Percentiles rank a stretch among this genome's conserved stretches.
Evolutionary conservation across 495 filamentous ascomycete species (phyloP).

Genomic region (Neohortaea acidophila): DNA sequence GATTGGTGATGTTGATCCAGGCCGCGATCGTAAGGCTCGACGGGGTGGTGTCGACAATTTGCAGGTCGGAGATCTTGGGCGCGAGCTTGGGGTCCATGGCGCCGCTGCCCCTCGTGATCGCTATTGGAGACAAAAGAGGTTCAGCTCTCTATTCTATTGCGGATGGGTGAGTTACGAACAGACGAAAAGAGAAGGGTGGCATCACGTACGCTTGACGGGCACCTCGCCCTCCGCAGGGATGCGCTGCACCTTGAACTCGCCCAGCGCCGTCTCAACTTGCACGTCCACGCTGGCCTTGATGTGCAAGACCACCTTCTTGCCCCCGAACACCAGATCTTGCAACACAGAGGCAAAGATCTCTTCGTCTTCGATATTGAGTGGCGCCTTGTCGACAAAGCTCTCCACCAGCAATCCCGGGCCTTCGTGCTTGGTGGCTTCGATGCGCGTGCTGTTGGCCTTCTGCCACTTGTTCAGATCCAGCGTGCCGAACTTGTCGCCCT

Average conservation of each 20-base stretch:
- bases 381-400: conserved; percentile 59
- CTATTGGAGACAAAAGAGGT: conserved; percentile 23
- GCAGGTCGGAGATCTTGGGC: conserved; percentile 48
- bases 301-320: conserved; percentile 43
- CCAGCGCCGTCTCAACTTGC: conserved; percentile 61
- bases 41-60: conserved; percentile 51
- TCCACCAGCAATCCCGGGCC: conserved; percentile 47
- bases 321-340: conserved; percentile 58
- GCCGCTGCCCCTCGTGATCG: conserved; percentile 22
- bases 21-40: conserved; percentile 54
- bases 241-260: conserved; percentile 57
- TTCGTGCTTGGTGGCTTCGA: conserved; percentile 37
- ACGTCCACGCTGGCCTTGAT: conserved; percentile 76
- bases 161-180: conserved; percentile 31
- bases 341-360: conserved; percentile 61
- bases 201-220: conserved; percentile 62
- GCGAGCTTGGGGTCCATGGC: conserved; percentile 22
- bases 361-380: conserved; percentile 63
- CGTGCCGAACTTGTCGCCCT: conserved; percentile 55
- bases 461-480: conserved; percentile 73
- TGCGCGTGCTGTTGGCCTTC: conserved; percentile 58
- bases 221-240: conserved; percentile 78
- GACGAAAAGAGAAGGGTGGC: conserved; percentile 19
- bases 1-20: conserved; percentile 70
- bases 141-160: conserved; percentile 9